Evolutionary conservation across 2,329 filamentous ascomycete genomes (phyloP).

Genomic region (Pseudogymnoascus sp.): DNA sequence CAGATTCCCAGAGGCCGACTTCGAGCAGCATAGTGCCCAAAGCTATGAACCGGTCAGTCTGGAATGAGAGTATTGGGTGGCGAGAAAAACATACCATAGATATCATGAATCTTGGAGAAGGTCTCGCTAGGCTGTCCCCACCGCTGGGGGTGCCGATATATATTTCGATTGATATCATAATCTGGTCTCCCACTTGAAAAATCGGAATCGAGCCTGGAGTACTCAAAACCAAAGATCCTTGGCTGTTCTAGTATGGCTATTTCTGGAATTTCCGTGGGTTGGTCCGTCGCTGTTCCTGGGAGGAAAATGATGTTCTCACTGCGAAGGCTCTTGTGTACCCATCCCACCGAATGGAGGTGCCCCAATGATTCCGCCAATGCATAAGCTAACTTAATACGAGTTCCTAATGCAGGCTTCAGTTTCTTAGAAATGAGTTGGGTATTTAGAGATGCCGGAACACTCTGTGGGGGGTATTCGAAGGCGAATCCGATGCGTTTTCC

Average conservation of each 20-base stretch:
- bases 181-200: conserved; percentile 11
- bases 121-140: conserved; percentile 36
- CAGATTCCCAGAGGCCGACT: conserved; percentile 41
- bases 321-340: conserved; percentile 14
- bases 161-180: conserved; percentile 26
- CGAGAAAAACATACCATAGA: conserved; percentile 37
- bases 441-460: background rate
- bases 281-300: background rate
- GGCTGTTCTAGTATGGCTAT: conserved; percentile 4
- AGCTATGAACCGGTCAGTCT: background rate
- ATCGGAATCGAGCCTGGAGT: conserved; percentile 9
- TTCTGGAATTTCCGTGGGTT: background rate
- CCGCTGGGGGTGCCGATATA: conserved; percentile 45
- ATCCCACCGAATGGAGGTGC: background rate
- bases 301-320: conserved; percentile 15
- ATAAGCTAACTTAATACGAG: background rate
- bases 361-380: background rate
- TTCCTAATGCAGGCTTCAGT: background rate
- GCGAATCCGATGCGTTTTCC: background rate
- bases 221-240: conserved; percentile 14
- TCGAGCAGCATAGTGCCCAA: conserved; percentile 48
- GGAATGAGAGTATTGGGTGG: background rate
- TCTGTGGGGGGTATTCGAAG: background rate
- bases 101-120: conserved; percentile 49
- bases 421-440: background rate